Conservation (phyloP, 2,329 filamentous ascomycete genomes). For the Fusarium sarcochroum region DNA sequence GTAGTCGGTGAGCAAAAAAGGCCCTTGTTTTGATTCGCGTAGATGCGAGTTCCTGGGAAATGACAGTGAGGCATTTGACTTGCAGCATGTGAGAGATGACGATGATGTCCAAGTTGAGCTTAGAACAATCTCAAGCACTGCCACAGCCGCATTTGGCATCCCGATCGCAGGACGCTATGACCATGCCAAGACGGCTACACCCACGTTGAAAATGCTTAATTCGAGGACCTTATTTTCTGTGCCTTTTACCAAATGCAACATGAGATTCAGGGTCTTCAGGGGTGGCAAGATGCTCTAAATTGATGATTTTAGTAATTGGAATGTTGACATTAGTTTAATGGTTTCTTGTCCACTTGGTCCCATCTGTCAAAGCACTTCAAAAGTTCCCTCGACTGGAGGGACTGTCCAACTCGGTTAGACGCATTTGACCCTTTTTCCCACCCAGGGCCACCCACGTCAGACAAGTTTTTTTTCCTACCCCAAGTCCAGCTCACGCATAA, state of each 20-base stretch:
- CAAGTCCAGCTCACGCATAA: constrained; percentile 14
- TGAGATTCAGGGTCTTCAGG: constrained; percentile 9
- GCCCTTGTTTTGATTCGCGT: background rate
- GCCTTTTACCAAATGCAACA: constrained; percentile 2
- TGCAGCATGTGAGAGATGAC: constrained; percentile 12
- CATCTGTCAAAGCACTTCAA: constrained; percentile 6
- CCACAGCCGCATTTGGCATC: constrained; percentile 34
- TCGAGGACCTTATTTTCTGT: constrained; percentile 29
- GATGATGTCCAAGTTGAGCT: constrained; percentile 4
- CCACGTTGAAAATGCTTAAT: constrained; percentile 38
- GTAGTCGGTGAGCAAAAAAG: constrained; percentile 22
- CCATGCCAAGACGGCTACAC: constrained; percentile 44
- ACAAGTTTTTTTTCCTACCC: constrained; percentile 13
- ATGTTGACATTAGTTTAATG: no score
- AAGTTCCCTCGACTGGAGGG: constrained; percentile 30
- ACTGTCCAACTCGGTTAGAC: constrained; percentile 34
- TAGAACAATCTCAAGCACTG: constrained; percentile 29
- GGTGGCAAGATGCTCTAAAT: no score
- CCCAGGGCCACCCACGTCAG: constrained; percentile 14
- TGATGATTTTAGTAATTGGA: no score
- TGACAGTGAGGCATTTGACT: constrained; percentile 15
- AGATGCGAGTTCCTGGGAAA: constrained; percentile 3
- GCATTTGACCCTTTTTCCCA: constrained; percentile 8
- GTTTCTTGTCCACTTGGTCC: background rate
- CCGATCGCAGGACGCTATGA: constrained; percentile 27